These are phyloP conservation scores for Hypoxylon sp. DNA, from an alignment of 2,329 filamentous ascomycete species.

Conservation along the genomic window DNA sequence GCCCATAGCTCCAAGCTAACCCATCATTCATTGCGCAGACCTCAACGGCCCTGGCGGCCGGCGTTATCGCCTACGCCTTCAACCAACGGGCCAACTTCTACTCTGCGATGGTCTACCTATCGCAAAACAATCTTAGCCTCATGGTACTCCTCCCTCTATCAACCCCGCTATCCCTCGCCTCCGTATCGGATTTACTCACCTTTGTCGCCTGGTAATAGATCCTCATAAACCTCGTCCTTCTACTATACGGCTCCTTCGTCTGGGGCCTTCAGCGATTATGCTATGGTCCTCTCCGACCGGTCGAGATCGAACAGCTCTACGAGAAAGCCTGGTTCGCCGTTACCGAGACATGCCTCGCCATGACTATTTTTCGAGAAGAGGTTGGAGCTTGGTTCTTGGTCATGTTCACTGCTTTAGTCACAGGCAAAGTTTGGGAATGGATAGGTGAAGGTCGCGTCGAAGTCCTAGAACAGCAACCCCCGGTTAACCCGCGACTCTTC, in stretches of 20 bases:
- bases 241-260: slow-evolving; percentile 84
- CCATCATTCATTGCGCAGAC: slow-evolving; percentile 63
- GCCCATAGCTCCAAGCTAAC: slow-evolving; percentile 32
- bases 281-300: slow-evolving; percentile 89
- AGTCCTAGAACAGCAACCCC: slow-evolving; percentile 93
- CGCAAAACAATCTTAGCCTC: slow-evolving; percentile 94
- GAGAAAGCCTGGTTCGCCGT: slow-evolving; percentile 99
- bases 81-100: slow-evolving; percentile 98
- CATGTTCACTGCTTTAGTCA: slow-evolving; percentile 94
- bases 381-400: slow-evolving; percentile 94
- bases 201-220: slow-evolving; percentile 68
- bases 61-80: slow-evolving; percentile 90
- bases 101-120: slow-evolving; percentile 95
- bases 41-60: slow-evolving; percentile 86
- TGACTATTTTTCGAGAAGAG: slow-evolving; percentile 98
- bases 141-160: slow-evolving; percentile 70
- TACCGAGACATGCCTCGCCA: slow-evolving; percentile 95
- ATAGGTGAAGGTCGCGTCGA: slow-evolving; percentile 96
- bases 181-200: slow-evolving; percentile 30
- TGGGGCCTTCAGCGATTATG: slow-evolving; percentile 91
- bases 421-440: slow-evolving; percentile 98
- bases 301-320: slow-evolving; percentile 97
- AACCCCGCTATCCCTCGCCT: slow-evolving; percentile 9
- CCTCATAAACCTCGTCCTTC: slow-evolving; percentile 89
- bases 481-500: slow-evolving; percentile 88